phyloP scores from a whole-genome alignment of 108 stramenopile species.

The Cyclotella sp. region DNA sequence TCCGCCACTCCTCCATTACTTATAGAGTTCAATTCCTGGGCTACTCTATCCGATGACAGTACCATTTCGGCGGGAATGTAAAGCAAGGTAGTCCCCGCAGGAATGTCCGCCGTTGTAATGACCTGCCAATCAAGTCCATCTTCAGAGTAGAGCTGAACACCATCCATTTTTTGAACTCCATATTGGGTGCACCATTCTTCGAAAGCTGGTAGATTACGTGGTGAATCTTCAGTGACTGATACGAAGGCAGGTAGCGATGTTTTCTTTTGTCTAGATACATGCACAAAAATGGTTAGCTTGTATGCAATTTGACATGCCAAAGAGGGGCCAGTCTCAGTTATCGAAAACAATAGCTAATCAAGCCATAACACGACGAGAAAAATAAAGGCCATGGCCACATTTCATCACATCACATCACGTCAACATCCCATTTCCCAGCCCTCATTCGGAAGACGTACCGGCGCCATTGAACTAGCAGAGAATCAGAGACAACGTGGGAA shows the following conservation, averaged over 20 bases:
- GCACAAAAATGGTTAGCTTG: not conserved
- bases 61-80: slow-evolving; percentile 43
- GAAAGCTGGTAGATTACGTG: slow-evolving; percentile 33
- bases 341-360: not conserved
- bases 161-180: slow-evolving; percentile 50
- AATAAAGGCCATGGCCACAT: too few relatives aligned
- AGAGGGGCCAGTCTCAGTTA: not conserved
- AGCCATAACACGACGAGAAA: too few relatives aligned
- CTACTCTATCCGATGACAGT: slow-evolving; percentile 18
- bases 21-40: slow-evolving; percentile 23
- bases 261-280: not conserved
- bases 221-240: slow-evolving; percentile 27
- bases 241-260: not conserved
- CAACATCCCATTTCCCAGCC: too few relatives aligned
- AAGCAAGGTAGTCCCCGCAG: slow-evolving; percentile 47
- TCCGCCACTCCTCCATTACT: slow-evolving; percentile 20
- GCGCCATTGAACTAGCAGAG: too few relatives aligned
- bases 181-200: slow-evolving; percentile 43
- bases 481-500: not conserved
- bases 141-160: slow-evolving; percentile 50
- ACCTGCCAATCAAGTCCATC: slow-evolving; percentile 43
- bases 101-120: slow-evolving; percentile 49
- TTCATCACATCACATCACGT: too few relatives aligned
- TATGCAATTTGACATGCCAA: not conserved
- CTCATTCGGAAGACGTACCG: too few relatives aligned